Evolutionary conservation across 345 rosid species (phyloP).

Genomic region (Triadica sebifera): DNA sequence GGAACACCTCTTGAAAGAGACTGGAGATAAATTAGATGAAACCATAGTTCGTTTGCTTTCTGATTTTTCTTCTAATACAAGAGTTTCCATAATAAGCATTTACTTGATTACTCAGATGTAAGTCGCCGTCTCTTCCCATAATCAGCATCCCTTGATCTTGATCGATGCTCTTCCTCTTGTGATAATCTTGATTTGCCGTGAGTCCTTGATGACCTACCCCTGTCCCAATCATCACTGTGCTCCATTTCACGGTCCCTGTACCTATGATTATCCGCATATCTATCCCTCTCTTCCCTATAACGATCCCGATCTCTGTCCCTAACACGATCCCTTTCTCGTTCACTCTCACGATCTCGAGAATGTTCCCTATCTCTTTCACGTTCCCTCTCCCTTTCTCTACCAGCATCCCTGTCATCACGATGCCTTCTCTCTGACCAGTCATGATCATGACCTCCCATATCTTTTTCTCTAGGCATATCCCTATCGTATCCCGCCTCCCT

Average conservation of each 20-base stretch:
- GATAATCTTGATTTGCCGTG: slow-evolving; percentile 58
- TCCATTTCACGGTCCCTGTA: slow-evolving; percentile 55
- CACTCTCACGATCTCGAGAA: slow-evolving; percentile 53
- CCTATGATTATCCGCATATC: slow-evolving; percentile 55
- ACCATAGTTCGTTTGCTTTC: neutral
- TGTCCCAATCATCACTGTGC: slow-evolving; percentile 67
- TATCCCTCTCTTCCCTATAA: slow-evolving; percentile 60
- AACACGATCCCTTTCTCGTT: slow-evolving; percentile 36
- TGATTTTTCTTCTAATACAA: neutral
- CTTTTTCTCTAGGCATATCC: slow-evolving; percentile 61
- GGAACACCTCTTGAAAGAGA: neutral
- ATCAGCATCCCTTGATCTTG: slow-evolving; percentile 71
- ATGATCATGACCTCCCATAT: slow-evolving; percentile 46
- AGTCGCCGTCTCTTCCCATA: slow-evolving; percentile 80
- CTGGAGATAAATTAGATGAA: neutral
- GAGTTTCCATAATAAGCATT: slow-evolving; percentile 1
- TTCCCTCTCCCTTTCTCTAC: slow-evolving; percentile 63
- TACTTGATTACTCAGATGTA: slow-evolving; percentile 42
- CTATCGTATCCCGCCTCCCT: slow-evolving; percentile 57
- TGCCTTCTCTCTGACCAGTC: slow-evolving; percentile 61
- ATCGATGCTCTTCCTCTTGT: slow-evolving; percentile 64
- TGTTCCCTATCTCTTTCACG: slow-evolving; percentile 60
- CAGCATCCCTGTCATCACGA: slow-evolving; percentile 57
- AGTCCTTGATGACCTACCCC: slow-evolving; percentile 60
- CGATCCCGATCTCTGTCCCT: too few species aligned